Evolutionary conservation across 768 basidiomycete genomes (phyloP), one percentile per base, ranked within the genome.

Genomic region (Pholiota conissans): DNA sequence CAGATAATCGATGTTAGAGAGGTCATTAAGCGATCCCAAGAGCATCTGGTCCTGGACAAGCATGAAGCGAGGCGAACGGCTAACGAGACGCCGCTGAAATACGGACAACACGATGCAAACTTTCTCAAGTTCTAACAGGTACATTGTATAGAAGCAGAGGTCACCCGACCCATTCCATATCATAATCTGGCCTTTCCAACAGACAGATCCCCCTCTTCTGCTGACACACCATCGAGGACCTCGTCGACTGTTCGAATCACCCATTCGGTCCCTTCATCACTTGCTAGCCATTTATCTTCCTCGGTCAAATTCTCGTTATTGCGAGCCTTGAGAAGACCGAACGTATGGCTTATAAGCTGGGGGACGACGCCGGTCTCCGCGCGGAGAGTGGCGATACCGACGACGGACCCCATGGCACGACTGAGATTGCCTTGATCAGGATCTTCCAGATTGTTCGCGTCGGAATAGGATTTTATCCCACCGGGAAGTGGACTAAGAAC

Each of bases 241-340:
- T 85, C 79, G 76, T 95, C 93, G 52, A 93, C 84, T 48, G 84
- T 89, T 66, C 87, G 85, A 65, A 95, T 77, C 50, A 95, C 86
- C 93, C 93, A 95, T 74, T 90, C 89, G 18, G 90, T 83, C 30
- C 93, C 93, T 71, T 93, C 90, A 68, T 94, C 93, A 59, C 82
- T 89, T 22, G 89, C 79, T 37, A 95, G 81, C 87, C 89, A 95
- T 57, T 74, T 78, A 69, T 93, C 91, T 71, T 89, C 90, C 63
- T 82, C 80, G 62, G 74, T 85, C 62, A 84, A 76, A 32, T 80
- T 79, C 52, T 82, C 80, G 46, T 77, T 76, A 48, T 81, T 67
- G 55, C 89, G 87, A 20, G 91, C 90, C 72, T 95, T 96, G 68
- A 94, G 85, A 63, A 96, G 81, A 11, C 94, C 94, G 71, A 92